Evolutionary conservation across 2,329 filamentous ascomycete genomes (phyloP).

Genomic region (Raffaelea arxii): DNA sequence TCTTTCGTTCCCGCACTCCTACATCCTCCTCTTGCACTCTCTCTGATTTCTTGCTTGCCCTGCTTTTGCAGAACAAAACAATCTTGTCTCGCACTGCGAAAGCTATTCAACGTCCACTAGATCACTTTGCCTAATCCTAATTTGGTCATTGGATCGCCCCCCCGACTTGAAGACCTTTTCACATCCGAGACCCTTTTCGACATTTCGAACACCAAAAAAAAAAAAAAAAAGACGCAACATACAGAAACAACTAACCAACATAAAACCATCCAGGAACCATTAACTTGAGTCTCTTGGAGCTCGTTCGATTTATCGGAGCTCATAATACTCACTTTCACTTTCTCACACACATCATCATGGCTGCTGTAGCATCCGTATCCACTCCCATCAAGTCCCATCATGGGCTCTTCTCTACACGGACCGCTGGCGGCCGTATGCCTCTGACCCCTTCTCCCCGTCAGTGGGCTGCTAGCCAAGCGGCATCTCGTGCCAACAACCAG

Average conservation of each 20-base stretch:
- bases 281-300: constrained; percentile 51
- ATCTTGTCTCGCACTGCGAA: constrained; percentile 20
- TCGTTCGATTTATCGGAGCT: constrained; percentile 32
- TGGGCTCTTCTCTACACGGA: constrained; percentile 83
- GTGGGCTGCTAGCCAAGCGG: constrained; percentile 40
- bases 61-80: too few relatives aligned
- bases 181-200: constrained; percentile 31
- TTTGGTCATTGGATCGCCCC: constrained; percentile 36
- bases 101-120: constrained; percentile 31
- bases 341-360: constrained; percentile 53
- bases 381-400: constrained; percentile 93
- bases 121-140: constrained; percentile 32
- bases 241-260: constrained; percentile 36
- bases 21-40: constrained; percentile 7
- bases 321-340: constrained; percentile 29
- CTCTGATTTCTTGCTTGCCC: constrained; percentile 13
- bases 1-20: constrained; percentile 8
- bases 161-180: constrained; percentile 32
- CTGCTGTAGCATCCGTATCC: constrained; percentile 64
- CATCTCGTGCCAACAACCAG: too few relatives aligned
- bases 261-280: constrained; percentile 40
- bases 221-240: constrained; percentile 23
- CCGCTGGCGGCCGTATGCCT: constrained; percentile 89
- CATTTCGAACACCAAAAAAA: constrained; percentile 32
- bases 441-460: constrained; percentile 80